A percentile compares a stretch with the other conserved stretches of the same genome.
These are phyloP conservation scores for Phytophthora megakarya DNA, from an alignment of 352 stramenopile genomes.

Conservation along the genomic window DNA sequence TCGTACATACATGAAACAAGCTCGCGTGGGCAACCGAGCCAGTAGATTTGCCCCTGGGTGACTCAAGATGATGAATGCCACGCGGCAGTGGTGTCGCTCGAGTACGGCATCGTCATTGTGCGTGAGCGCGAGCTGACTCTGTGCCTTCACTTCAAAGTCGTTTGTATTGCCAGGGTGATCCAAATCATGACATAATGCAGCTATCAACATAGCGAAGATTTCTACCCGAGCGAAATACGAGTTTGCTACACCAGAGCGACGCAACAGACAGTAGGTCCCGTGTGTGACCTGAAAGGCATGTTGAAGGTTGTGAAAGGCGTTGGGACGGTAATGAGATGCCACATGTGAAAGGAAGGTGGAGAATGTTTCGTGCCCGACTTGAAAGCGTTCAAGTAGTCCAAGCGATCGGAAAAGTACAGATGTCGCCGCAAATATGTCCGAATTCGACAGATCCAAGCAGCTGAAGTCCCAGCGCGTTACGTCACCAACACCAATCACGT, in stretches of 20 bases:
- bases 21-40: slow-evolving; percentile 45
- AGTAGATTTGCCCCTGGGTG: slow-evolving; percentile 66
- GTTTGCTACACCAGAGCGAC: slow-evolving; percentile 38
- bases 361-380: slow-evolving; percentile 56
- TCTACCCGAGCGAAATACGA: slow-evolving; percentile 55
- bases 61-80: slow-evolving; percentile 74
- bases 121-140: slow-evolving; percentile 73
- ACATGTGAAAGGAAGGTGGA: slow-evolving; percentile 63
- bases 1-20: slow-evolving; percentile 57
- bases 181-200: slow-evolving; percentile 73
- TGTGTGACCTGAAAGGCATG: slow-evolving; percentile 78
- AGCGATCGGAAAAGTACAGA: slow-evolving; percentile 62
- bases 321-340: slow-evolving; percentile 60
- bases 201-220: slow-evolving; percentile 59
- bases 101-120: slow-evolving; percentile 86
- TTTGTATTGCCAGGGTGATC: slow-evolving; percentile 86
- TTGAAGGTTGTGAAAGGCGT: slow-evolving; percentile 81
- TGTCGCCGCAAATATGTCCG: slow-evolving; percentile 52
- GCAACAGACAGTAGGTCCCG: slow-evolving; percentile 52
- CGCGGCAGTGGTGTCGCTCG: slow-evolving; percentile 79
- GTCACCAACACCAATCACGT: slow-evolving; percentile 52
- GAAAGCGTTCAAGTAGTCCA: slow-evolving; percentile 58
- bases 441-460: slow-evolving; percentile 55
- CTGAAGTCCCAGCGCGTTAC: slow-evolving; percentile 60
- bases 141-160: slow-evolving; percentile 78